Percentiles rank a stretch among this genome's conserved stretches.
Conservation (phyloP, 2,329 filamentous ascomycete species). For the Fusarium nisikadoi region DNA sequence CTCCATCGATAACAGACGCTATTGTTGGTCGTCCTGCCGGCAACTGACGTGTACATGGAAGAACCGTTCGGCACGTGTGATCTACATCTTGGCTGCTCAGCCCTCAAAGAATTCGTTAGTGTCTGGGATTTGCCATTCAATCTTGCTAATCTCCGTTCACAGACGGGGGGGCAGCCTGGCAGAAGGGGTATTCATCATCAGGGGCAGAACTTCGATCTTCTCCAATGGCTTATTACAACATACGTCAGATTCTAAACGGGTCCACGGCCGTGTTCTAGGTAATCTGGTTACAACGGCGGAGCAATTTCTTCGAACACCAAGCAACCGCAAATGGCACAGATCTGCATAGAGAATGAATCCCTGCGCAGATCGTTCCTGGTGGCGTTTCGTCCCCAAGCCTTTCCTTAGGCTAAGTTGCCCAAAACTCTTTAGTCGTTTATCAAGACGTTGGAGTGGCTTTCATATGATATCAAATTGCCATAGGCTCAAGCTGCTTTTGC, state of each 20-base stretch:
- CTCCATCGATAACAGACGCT: neutral
- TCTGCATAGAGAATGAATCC: conserved; percentile 38
- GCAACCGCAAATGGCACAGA: conserved; percentile 40
- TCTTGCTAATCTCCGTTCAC: conserved; percentile 24
- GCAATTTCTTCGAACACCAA: conserved; percentile 25
- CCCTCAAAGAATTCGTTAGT: conserved; percentile 20
- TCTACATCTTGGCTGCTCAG: conserved; percentile 32
- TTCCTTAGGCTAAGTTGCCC: conserved; percentile 17
- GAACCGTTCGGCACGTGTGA: conserved; percentile 41
- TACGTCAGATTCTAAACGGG: conserved; percentile 18
- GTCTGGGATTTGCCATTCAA: neutral
- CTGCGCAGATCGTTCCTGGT: conserved; percentile 44
- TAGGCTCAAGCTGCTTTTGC: neutral
- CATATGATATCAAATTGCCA: conserved; percentile 6
- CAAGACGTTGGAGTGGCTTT: conserved; percentile 23
- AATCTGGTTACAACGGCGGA: conserved; percentile 26
- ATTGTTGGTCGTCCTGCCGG: conserved; percentile 8
- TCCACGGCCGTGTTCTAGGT: neutral
- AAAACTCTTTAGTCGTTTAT: conserved; percentile 18
- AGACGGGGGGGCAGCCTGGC: conserved; percentile 15
- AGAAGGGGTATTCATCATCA: neutral
- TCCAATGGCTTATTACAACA: neutral
- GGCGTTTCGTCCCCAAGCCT: conserved; percentile 38
- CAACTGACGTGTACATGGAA: conserved; percentile 22
- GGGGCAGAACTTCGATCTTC: neutral